Conservation (phyloP, 306 rosid species). For the barrel medic (Medicago truncatula) region MtrunA17r5.0-ANR NC_053048.1:37191001-37191500, state of each 20-base stretch:
- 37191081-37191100: not conserved
- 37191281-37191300: constrained; percentile 41
- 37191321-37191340: constrained; percentile 41
- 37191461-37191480: too few species aligned
- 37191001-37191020: not conserved
- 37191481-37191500: too few species aligned
- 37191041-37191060: not conserved
- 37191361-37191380: too few species aligned
- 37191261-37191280: not conserved
- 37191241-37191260: constrained; percentile 34
- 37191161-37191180: constrained; percentile 43
- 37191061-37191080: not conserved
- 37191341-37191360: too few species aligned
- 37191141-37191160: constrained; percentile 93
- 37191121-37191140: constrained; percentile 98
- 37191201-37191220: not conserved
- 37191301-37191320: constrained; percentile 36
- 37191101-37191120: constrained; percentile 79
- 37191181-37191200: constrained; percentile 65
- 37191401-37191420: too few species aligned
- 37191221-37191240: not conserved
- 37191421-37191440: too few species aligned
- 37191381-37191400: too few species aligned
- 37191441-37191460: too few species aligned
- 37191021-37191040: not conserved